phyloP scores from a whole-genome alignment of 2,329 filamentous ascomycete genomes.

The Clonostachys solani region DNA sequence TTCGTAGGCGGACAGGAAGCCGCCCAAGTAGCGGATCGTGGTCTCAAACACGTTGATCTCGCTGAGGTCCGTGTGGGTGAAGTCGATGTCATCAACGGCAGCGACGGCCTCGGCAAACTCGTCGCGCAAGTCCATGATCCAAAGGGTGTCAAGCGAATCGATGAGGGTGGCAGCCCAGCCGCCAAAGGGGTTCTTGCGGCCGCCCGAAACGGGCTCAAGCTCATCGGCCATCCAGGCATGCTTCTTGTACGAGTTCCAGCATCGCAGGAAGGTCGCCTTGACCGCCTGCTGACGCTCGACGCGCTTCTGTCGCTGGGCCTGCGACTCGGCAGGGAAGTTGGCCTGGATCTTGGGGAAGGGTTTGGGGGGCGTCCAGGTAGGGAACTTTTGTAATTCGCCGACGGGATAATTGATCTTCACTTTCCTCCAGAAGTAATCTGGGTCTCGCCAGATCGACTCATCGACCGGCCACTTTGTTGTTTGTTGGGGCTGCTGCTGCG shows the following conservation, averaged over 20 bases:
- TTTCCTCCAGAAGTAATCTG: conserved; percentile 11
- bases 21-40: conserved; percentile 49
- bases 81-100: conserved; percentile 45
- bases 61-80: conserved; percentile 34
- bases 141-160: conserved; percentile 56
- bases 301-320: conserved; percentile 14
- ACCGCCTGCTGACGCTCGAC: conserved; percentile 8
- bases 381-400: no score
- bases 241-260: conserved; percentile 45
- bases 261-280: conserved; percentile 4
- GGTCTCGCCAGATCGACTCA: background rate
- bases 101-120: conserved; percentile 52
- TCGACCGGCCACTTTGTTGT: no score
- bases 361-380: no score
- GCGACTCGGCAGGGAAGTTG: conserved; percentile 16
- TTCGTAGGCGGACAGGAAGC: conserved; percentile 46
- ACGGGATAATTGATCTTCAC: conserved; percentile 10
- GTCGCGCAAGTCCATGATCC: conserved; percentile 54
- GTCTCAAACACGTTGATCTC: conserved; percentile 51
- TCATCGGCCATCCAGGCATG: conserved; percentile 50
- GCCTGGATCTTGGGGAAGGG: conserved; percentile 25
- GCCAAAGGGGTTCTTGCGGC: conserved; percentile 41
- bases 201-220: conserved; percentile 40
- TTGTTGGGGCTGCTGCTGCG: no score
- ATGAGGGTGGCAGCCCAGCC: conserved; percentile 56